Evolutionary conservation across 192 early-diverging fungal species (phyloP), one percentile per base, ranked within the genome.

Genomic region (Diversispora epigaea): DNA sequence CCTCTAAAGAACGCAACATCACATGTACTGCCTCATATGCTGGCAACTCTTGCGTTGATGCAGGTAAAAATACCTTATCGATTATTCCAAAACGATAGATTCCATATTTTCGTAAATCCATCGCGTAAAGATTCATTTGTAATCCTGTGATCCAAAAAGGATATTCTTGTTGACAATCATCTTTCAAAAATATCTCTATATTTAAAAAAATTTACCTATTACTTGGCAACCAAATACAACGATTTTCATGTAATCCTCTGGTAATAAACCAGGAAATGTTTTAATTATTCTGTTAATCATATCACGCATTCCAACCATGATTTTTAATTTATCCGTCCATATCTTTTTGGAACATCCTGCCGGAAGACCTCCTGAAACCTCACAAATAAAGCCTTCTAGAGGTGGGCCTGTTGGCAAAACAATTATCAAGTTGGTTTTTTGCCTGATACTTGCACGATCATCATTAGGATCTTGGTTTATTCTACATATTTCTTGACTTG

Each of bases 231-330:
- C 73, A 41, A 75, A 75, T 65, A 75, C 46, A 12, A 75, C 10
- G 17, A 75, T 52, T 75, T 75, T 69, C 47, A 69, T 69, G 54
- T 69, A 69, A 52, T 69, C 68, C 17, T 49, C 19, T 7, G 68
- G 4, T 69, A 17, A 17, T 55, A 69, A 46, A n/a, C 46, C 49
- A 66, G 58, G 61, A 41, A 49, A 75, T 15, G 73, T 49, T 44
- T 75, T 75, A 11, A 66, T 75, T 54, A 75, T 49, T 54, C 58
- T 8, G 63, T 75, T 75, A 12, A 75, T 75, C 63, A 75, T 66
- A 14, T 75, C 46, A n/a, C 62, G 17, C 40, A 75, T 75, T 63
- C 43, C 62, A 43, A 75, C 62, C 62, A 61, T 75, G 12, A 64
- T 0, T 49, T 73, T 73, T 21, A 73, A 43, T 66, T 65, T 69